Evolutionary conservation across 1,284 basidiomycete species (phyloP).

Genomic region (Moniliella sp.): DNA sequence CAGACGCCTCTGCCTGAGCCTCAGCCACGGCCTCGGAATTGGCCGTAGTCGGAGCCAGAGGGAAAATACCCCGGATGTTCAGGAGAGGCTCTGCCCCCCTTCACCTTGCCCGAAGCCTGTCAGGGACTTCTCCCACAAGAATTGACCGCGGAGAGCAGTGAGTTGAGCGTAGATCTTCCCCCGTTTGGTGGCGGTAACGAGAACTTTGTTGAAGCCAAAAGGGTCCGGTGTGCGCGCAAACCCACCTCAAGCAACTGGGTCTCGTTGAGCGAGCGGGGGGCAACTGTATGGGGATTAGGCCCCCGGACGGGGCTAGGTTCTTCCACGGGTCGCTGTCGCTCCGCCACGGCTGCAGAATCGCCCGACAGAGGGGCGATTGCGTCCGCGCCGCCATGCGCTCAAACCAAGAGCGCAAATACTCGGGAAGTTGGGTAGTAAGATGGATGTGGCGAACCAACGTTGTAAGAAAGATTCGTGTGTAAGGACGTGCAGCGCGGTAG

Average conservation of each 20-base stretch:
- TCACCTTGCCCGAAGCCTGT: slow-evolving; percentile 25
- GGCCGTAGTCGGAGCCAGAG: slow-evolving; percentile 6
- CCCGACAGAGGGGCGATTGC: slow-evolving; percentile 2
- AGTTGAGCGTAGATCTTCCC: slow-evolving; percentile 69
- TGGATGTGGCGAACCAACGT: slow-evolving; percentile 21
- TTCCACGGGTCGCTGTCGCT: not conserved
- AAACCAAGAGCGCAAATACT: slow-evolving; percentile 47
- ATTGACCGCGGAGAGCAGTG: slow-evolving; percentile 45
- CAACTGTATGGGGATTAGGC: not conserved
- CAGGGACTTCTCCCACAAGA: slow-evolving; percentile 28
- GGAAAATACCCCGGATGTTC: slow-evolving; percentile 14
- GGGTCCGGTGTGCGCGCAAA: too few relatives aligned
- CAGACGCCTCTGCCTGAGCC: not conserved
- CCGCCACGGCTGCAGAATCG: slow-evolving; percentile 1
- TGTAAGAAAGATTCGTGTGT: slow-evolving; percentile 42
- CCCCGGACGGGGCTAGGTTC: too few relatives aligned
- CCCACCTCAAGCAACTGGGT: slow-evolving; percentile 4
- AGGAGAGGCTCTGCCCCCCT: slow-evolving; percentile 14
- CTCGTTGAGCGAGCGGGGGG: slow-evolving; percentile 1
- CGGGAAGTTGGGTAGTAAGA: slow-evolving; percentile 46
- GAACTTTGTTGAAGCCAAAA: slow-evolving; percentile 72
- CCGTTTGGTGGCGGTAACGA: slow-evolving; percentile 49
- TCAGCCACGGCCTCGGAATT: not conserved
- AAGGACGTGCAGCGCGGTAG: slow-evolving; percentile 5
- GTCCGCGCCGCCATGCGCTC: slow-evolving; percentile 46